Percentiles rank a stretch among this genome's conserved stretches.
Evolutionary conservation across 805 yeast species (phyloP).

Genomic region (Yamadazyma scolyti): DNA sequence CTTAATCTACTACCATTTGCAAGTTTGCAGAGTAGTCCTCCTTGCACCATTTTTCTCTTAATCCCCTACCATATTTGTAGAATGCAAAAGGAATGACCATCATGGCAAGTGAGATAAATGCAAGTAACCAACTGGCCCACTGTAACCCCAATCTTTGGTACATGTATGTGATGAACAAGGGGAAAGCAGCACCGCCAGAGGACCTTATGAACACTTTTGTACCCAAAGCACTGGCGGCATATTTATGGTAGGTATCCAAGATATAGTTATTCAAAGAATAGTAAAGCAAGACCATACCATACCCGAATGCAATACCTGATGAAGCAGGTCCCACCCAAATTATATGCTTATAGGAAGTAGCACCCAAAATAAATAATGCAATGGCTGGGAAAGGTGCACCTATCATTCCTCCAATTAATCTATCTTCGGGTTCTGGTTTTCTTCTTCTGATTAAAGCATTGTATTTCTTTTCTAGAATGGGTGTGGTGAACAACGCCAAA

Average conservation of each 20-base stretch:
- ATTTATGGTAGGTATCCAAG: slow-evolving; percentile 76
- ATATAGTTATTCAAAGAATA: slow-evolving; percentile 72
- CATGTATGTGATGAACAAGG: slow-evolving; percentile 79
- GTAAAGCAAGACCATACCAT: slow-evolving; percentile 58
- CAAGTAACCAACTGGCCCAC: slow-evolving; percentile 80
- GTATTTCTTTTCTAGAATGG: slow-evolving; percentile 64
- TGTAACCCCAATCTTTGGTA: slow-evolving; percentile 67
- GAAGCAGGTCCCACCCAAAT: slow-evolving; percentile 66
- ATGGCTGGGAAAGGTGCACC: slow-evolving; percentile 82
- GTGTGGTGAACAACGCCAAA: slow-evolving; percentile 71
- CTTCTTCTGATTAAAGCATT: slow-evolving; percentile 47
- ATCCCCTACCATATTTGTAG: slow-evolving; percentile 58
- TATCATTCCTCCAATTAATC: slow-evolving; percentile 75
- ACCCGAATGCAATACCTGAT: slow-evolving; percentile 57
- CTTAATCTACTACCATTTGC: slow-evolving; percentile 5
- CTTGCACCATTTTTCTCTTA: slow-evolving; percentile 65
- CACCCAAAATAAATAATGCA: slow-evolving; percentile 76
- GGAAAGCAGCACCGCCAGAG: slow-evolving; percentile 86
- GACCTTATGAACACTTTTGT: slow-evolving; percentile 77
- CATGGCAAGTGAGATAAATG: slow-evolving; percentile 77
- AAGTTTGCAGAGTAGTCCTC: slow-evolving; percentile 47
- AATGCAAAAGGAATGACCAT: slow-evolving; percentile 67
- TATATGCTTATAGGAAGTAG: slow-evolving; percentile 65
- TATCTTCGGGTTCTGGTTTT: slow-evolving; percentile 73
- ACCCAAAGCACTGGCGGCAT: slow-evolving; percentile 77